Evolutionary conservation across 352 stramenopile species (phyloP), one percentile per base, ranked within the genome.

Genomic region (Thalassiosira hispida): DNA sequence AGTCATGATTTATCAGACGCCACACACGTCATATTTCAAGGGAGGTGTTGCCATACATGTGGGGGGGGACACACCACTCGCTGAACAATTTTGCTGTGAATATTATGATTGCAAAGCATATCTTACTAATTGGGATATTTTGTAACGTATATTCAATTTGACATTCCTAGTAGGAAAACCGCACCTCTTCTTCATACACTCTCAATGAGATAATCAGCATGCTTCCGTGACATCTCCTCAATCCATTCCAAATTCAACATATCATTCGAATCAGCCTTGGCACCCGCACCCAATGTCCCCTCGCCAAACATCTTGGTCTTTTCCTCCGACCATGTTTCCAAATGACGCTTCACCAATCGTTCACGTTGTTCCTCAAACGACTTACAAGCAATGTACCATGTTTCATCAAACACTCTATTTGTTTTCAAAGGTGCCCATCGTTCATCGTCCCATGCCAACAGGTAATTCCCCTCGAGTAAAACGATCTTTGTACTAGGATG

Each of bases 401-500:
- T 77, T 62, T 93, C 88, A 57, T 93, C 86, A 73, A 87, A 93
- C 11, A 91, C 49, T 8, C 62, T 52, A 44, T 71, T 72, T 2
- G 31, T 49, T 57, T 51, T 38, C 6, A 91, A 29, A 18, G 73
- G 60, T 23, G 66, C 46, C 88, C 88, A 93, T 33, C 83, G 53
- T 25, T 65, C 7, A 51, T 83, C 73, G 18, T 87, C 60, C 71
- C 77, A 76, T 25, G 72, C 62, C 14, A 92, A 56, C 11, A 94
- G 49, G 69, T 94, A 94, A 61, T 90, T 83, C 9, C 89, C 89
- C 77, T 94, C 89, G 9, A 91, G 52, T 8, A 94, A 59, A 0
- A 94, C 84, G 56, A 94, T 85, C 49, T 86, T 81, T 46, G 88
- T 84, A 22, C 63, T 31, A 40, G 22, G 42, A 63, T 79, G 25